Percentiles rank a stretch among this genome's conserved stretches.
Evolutionary conservation across 805 yeast species (phyloP).

Genomic region (Phaffomyces antillensis): DNA sequence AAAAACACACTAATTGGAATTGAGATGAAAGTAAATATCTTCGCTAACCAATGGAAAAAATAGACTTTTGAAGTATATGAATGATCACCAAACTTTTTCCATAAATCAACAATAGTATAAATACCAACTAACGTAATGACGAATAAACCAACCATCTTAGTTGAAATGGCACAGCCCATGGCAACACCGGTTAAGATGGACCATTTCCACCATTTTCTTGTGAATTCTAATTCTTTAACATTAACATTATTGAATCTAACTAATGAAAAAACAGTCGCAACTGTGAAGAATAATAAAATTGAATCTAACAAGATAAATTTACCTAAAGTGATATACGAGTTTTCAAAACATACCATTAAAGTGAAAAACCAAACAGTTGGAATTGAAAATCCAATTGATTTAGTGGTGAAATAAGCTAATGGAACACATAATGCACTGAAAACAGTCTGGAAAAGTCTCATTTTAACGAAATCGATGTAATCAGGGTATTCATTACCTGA

Average conservation of each 20-base stretch:
- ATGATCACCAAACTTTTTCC: conserved; percentile 74
- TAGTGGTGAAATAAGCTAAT: conserved; percentile 74
- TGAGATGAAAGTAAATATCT: conserved; percentile 54
- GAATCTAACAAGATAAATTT: conserved; percentile 90
- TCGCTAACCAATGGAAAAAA: conserved; percentile 56
- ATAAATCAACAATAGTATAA: conserved; percentile 81
- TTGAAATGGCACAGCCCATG: conserved; percentile 87
- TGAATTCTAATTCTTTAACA: conserved; percentile 40
- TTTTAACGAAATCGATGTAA: conserved; percentile 67
- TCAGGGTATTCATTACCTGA: conserved; percentile 76
- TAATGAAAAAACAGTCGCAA: conserved; percentile 69
- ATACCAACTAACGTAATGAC: conserved; percentile 84
- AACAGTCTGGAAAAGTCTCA: conserved; percentile 83
- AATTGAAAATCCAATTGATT: conserved; percentile 64
- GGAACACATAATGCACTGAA: conserved; percentile 85
- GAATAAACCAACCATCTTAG: conserved; percentile 95
- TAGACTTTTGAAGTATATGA: conserved; percentile 44
- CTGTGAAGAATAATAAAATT: conserved; percentile 82
- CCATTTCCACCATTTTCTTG: conserved; percentile 93
- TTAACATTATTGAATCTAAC: conserved; percentile 57
- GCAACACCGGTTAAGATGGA: conserved; percentile 72
- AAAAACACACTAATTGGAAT: conserved; percentile 60
- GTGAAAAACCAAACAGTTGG: conserved; percentile 73
- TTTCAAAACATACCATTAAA: conserved; percentile 74
- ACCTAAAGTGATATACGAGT: conserved; percentile 76